Evolutionary conservation across 352 stramenopile genomes (phyloP), one percentile per base, ranked within the genome.

Genomic region (Phytopythium boreale): DNA sequence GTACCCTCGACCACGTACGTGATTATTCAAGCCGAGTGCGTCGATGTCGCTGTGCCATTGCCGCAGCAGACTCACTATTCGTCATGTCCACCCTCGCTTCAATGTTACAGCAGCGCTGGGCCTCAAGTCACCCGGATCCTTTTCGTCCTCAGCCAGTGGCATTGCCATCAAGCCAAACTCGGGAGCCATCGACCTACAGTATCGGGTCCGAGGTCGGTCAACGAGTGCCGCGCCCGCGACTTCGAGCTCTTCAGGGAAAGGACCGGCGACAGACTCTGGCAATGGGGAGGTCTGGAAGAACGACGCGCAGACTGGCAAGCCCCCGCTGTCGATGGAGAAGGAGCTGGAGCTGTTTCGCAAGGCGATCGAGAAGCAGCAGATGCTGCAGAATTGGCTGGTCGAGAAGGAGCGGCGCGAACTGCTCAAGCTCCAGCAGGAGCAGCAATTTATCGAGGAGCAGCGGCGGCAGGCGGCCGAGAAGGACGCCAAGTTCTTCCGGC

Each of bases 331-430:
- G 34, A 67, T 81, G 26, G 75, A 92, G 62, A 88, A 83, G 55
- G 77, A 90, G 62, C 68, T 93, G 20, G 81, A 88, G 57, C 49
- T 76, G 14, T 86, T 80, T 7, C 82, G 83, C 24, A 92, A 95
- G 50, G 88, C 88, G 19, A 95, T 97, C 61, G 87, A 93, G 63
- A 96, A 96, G 74, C 88, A 97, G 59, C 82, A 87, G 3, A 96
- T 96, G 52, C 66, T 97, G 29, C 88, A 96, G 55, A 91, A 86
- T 37, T 97, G 89, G 89, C 72, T 97, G 22, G 75, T 93, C 19
- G 84, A 96, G 59, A 97, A 97, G 59, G 91, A 97, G 62, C 78
- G 83, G 34, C 80, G 84, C 46, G 87, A 96, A 62, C 70, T 96
- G 57, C 68, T 91, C 36, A 89, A 90, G 63, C 75, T 96, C 26